Evolutionary conservation across 257 asterid genomes (phyloP).

Genomic region (Solanum sitiens): DNA sequence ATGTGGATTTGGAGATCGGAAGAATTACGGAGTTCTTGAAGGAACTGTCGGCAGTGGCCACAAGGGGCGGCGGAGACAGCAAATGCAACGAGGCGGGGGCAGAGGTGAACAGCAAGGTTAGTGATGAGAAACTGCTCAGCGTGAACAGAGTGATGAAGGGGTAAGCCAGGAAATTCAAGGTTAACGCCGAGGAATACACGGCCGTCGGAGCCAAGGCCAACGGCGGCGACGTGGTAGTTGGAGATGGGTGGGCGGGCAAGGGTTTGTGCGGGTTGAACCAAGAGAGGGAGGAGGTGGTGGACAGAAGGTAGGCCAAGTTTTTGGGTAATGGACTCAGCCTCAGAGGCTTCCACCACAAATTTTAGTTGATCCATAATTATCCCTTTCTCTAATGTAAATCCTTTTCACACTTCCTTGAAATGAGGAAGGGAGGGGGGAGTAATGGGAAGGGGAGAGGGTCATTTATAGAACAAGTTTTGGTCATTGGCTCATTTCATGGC

Average conservation of each 20-base stretch:
- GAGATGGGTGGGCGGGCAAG: constrained; percentile 86
- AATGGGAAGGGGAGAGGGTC: not conserved
- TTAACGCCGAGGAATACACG: constrained; percentile 77
- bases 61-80: constrained; percentile 96
- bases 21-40: constrained; percentile 69
- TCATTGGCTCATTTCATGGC: not conserved
- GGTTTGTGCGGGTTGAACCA: constrained; percentile 52
- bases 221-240: constrained; percentile 67
- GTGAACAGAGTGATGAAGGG: constrained; percentile 78
- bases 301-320: constrained; percentile 54
- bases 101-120: constrained; percentile 42
- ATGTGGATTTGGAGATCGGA: constrained; percentile 40
- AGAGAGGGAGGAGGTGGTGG: constrained; percentile 64
- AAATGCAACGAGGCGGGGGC: constrained; percentile 41
- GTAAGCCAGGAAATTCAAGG: constrained; percentile 71
- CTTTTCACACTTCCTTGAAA: not conserved
- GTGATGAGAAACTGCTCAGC: constrained; percentile 86
- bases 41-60: constrained; percentile 96
- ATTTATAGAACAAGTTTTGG: not conserved
- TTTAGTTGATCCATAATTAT: constrained; percentile 26
- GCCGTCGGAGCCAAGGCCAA: constrained; percentile 85
- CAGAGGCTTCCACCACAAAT: constrained; percentile 53
- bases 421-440: not conserved
- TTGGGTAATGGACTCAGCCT: constrained; percentile 51
- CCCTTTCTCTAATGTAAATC: not conserved